These are phyloP conservation scores for Chlorella sp. DNA, from an alignment of 139 green algal species.

Conservation along the genomic window DNA sequence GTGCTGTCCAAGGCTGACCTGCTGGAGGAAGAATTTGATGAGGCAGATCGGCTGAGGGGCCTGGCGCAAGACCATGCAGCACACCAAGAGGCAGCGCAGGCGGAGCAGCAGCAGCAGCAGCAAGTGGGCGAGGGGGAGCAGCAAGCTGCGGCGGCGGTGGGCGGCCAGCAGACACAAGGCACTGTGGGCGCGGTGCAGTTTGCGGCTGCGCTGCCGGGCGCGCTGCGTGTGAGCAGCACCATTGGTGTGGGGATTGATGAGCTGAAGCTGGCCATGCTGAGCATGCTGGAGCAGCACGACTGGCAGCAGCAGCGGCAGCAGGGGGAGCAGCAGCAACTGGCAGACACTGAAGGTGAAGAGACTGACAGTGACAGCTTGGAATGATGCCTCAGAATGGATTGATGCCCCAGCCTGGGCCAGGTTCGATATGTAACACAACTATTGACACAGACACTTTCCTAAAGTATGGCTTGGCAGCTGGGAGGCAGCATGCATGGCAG, in stretches of 20 bases:
- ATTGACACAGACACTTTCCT: too few relatives aligned
- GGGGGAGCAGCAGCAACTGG: background rate
- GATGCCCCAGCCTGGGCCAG: too few relatives aligned
- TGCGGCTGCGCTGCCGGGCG: conserved; percentile 57
- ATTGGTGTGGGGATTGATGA: conserved; percentile 71
- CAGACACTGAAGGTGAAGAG: background rate
- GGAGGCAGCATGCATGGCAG: too few relatives aligned
- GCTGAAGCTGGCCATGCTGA: conserved; percentile 70
- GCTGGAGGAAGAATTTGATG: conserved; percentile 64
- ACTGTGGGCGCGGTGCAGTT: conserved; percentile 39
- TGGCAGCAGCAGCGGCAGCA: background rate
- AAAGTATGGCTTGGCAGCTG: too few relatives aligned
- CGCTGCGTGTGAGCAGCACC: conserved; percentile 71
- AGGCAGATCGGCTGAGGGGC: conserved; percentile 28
- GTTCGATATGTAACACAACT: too few relatives aligned
- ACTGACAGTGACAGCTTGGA: too few relatives aligned
- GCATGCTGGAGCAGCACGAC: conserved; percentile 46
- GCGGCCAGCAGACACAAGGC: background rate
- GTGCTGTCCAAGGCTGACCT: conserved; percentile 94
- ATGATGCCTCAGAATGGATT: too few relatives aligned
- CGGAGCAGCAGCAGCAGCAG: background rate
- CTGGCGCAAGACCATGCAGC: background rate
- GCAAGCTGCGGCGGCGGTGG: background rate
- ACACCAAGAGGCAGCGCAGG: background rate
- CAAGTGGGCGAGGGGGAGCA: background rate